Evolutionary conservation across 352 stramenopile species (phyloP).

Genomic region (Pythium brassicae): DNA sequence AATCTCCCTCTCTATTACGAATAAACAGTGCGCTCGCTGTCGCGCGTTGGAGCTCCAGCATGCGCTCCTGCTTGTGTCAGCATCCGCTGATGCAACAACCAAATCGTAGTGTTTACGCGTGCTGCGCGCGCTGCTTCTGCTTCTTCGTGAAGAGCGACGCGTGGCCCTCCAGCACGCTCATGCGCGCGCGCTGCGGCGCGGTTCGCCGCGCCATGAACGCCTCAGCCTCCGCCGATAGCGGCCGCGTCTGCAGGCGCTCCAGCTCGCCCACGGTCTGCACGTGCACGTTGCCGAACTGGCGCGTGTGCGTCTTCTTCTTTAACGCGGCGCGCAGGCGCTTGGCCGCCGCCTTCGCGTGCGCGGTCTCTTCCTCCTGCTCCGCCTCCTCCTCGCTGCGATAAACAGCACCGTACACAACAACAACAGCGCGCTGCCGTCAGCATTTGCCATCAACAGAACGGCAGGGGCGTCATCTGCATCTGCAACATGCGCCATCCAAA

Average conservation of each 20-base stretch:
- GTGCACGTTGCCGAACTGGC: slow-evolving; percentile 69
- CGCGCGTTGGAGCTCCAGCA: too few species aligned
- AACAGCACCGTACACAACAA: not conserved
- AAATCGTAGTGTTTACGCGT: not conserved
- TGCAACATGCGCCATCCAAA: not conserved
- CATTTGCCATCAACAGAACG: not conserved
- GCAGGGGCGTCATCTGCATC: too few species aligned
- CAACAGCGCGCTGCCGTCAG: not conserved
- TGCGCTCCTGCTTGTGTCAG: too few species aligned
- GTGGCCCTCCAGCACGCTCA: slow-evolving; percentile 71
- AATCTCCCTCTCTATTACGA: too few species aligned
- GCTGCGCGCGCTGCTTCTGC: slow-evolving; percentile 37
- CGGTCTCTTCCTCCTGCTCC: slow-evolving; percentile 35
- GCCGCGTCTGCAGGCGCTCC: slow-evolving; percentile 32
- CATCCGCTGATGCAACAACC: not conserved
- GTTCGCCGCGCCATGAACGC: slow-evolving; percentile 46
- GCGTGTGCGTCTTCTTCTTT: slow-evolving; percentile 63
- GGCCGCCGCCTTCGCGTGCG: slow-evolving; percentile 17
- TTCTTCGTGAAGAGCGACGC: slow-evolving; percentile 68
- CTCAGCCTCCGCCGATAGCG: slow-evolving; percentile 37
- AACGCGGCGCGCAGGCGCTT: slow-evolving; percentile 15
- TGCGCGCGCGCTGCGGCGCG: slow-evolving; percentile 50
- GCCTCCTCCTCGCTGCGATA: slow-evolving; percentile 43
- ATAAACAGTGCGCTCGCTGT: too few species aligned
- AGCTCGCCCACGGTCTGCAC: slow-evolving; percentile 63